phyloP scores from a whole-genome alignment of 2,329 filamentous ascomycete species.

The Paracorniculantispora psalliotae region DNA sequence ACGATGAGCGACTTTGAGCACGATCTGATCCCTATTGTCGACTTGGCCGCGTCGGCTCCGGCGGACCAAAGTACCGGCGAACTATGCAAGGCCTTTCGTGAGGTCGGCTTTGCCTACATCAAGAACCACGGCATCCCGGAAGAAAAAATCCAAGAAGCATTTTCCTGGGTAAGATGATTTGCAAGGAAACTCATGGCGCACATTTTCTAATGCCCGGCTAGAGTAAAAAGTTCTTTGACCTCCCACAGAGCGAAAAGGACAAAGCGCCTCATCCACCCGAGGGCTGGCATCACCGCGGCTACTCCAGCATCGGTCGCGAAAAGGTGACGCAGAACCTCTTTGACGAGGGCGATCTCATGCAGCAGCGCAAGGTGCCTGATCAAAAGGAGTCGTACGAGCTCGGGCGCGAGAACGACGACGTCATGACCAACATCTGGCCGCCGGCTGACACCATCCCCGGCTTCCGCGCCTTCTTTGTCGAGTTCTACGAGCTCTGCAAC shows the following conservation, averaged over 20 bases:
- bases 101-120: conserved; percentile 31
- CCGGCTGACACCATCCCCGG: conserved; percentile 21
- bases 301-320: conserved; percentile 31
- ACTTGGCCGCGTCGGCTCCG: neutral
- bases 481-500: conserved; percentile 68
- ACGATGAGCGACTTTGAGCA: neutral
- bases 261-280: conserved; percentile 28
- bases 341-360: conserved; percentile 13
- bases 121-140: conserved; percentile 31
- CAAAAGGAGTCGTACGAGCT: conserved; percentile 37
- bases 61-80: conserved; percentile 13
- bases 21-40: neutral
- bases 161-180: conserved; percentile 25
- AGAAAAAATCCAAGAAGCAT: conserved; percentile 32
- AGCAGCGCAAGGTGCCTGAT: conserved; percentile 22
- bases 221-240: conserved; percentile 27
- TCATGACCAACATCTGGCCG: conserved; percentile 26
- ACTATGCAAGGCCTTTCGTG: conserved; percentile 26
- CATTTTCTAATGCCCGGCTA: conserved; percentile 2
- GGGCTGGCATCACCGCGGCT: conserved; percentile 32
- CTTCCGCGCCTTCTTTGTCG: conserved; percentile 30
- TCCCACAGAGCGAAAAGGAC: conserved; percentile 28
- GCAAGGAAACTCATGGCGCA: neutral
- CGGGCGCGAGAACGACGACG: conserved; percentile 27
- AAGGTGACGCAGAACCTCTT: conserved; percentile 29